Percentiles rank a stretch among this genome's conserved stretches.
phyloP scores from a whole-genome alignment of 2,329 filamentous ascomycete species.

The Aspergillus puulaauensis region DNA sequence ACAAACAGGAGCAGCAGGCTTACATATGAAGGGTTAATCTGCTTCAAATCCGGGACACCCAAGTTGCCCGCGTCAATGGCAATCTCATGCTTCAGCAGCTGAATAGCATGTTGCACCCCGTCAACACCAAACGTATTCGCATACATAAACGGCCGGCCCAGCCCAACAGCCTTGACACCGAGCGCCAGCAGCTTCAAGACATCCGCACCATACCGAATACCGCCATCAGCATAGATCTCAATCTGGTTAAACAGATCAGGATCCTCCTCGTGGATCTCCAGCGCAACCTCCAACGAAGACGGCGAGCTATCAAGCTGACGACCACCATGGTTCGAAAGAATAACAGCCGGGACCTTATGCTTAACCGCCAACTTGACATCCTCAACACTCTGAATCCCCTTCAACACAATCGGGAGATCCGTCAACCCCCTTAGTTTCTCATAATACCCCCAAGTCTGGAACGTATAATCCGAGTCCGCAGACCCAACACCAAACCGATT shows the following conservation, averaged over 20 bases:
- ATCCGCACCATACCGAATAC: conserved; percentile 52
- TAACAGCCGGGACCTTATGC: conserved; percentile 42
- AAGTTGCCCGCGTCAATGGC: conserved; percentile 12
- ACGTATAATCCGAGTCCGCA: not conserved
- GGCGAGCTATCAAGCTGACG: conserved; percentile 45
- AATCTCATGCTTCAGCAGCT: conserved; percentile 13
- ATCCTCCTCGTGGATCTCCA: conserved; percentile 51
- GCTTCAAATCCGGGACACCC: conserved; percentile 6
- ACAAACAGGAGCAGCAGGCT: not conserved
- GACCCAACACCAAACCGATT: conserved; percentile 8
- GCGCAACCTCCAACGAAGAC: conserved; percentile 47
- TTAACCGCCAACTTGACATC: conserved; percentile 19
- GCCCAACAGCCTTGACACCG: conserved; percentile 52
- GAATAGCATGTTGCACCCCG: conserved; percentile 13
- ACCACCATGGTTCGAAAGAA: conserved; percentile 22
- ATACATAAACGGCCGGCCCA: conserved; percentile 38
- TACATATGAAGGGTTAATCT: conserved; percentile 13
- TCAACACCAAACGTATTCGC: conserved; percentile 22
- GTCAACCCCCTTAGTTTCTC: conserved; percentile 9
- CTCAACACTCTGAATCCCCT: conserved; percentile 19
- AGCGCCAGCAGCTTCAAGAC: conserved; percentile 54
- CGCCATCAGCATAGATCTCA: conserved; percentile 54
- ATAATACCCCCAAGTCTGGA: conserved; percentile 9
- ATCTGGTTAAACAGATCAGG: conserved; percentile 49
- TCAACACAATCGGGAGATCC: conserved; percentile 14